These are phyloP conservation scores for Priceomyces carsonii DNA, from an alignment of 805 yeast species.

Conservation along the genomic window DNA sequence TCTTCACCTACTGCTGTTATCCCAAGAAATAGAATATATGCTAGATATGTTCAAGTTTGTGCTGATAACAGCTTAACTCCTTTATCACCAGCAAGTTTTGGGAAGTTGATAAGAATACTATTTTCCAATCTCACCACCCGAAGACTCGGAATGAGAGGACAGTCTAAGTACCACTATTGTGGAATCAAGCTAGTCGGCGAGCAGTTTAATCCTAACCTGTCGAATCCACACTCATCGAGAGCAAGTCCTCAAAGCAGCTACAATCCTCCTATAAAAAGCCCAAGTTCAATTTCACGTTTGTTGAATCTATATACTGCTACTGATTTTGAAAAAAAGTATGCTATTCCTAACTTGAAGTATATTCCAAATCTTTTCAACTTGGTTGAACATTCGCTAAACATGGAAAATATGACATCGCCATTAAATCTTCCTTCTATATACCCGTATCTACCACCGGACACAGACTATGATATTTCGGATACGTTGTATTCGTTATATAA, in stretches of 20 bases:
- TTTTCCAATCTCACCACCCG: slow-evolving; percentile 72
- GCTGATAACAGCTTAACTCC: slow-evolving; percentile 51
- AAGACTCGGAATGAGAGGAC: slow-evolving; percentile 79
- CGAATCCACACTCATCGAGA: slow-evolving; percentile 11
- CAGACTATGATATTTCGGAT: slow-evolving; percentile 58
- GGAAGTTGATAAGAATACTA: slow-evolving; percentile 64
- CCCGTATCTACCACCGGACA: slow-evolving; percentile 43
- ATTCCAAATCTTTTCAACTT: slow-evolving; percentile 29
- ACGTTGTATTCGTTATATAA: slow-evolving; percentile 63
- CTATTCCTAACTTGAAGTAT: slow-evolving; percentile 21
- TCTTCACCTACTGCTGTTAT: slow-evolving; percentile 39
- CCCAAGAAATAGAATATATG: slow-evolving; percentile 44
- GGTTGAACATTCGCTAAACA: slow-evolving; percentile 18
- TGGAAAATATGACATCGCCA: slow-evolving; percentile 14
- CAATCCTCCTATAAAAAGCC: slow-evolving; percentile 7
- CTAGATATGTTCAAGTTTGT: slow-evolving; percentile 41
- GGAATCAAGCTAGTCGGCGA: slow-evolving; percentile 57
- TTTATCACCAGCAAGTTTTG: slow-evolving; percentile 75
- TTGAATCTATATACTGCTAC: slow-evolving; percentile 6
- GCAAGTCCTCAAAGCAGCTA: slow-evolving; percentile 7
- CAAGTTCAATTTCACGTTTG: slow-evolving; percentile 3
- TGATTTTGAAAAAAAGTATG: slow-evolving; percentile 11
- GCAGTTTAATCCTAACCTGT: too few species aligned
- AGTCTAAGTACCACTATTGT: slow-evolving; percentile 83
- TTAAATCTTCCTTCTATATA: slow-evolving; percentile 40